Base-by-base conservation (phyloP, 169 alveolate genomes). In the Plasmodium ovale region DNA sequence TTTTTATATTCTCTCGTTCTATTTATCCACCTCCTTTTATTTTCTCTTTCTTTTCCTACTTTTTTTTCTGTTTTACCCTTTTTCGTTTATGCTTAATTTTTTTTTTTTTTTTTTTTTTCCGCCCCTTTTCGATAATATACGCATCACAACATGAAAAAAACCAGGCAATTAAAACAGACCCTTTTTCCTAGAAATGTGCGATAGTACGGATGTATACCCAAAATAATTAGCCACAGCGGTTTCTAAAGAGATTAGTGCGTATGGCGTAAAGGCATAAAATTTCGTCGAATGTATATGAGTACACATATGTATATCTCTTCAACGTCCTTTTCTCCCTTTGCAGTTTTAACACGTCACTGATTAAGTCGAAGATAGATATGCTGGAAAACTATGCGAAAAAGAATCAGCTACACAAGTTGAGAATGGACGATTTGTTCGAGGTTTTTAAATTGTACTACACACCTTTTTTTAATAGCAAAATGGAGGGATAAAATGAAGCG, bases 351-450 rank as follows among this genome's bases (percentile, higher is more conserved):
- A 85, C 91, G 7, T 71, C 91, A 23, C 31, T 85, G 47, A 85
- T 85, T 64, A 85, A 85, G 64, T 68, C 91, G 23, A 85, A 85
- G 62, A 85, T 85, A 54, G 91, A 69, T 51, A 39, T 49, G 19
- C 44, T 85, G 7, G 91, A 85, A 58, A 85, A 85, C 51, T 85
- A 85, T 49, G 91, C 91, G 31, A 85, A 85, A 72, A 85, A 85
- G 35, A 85, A 85, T 37, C 87, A 85, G 67, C 21, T 85, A 42
- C 91, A 85, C 49, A 85, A 69, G 58, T 35, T 85, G 44, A 59
- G 87, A 47, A 85, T 67, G 87, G 73, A 67, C 49, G 60, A 70
- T 25, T 49, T 85, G 14, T 85, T 85, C 64, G 91, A 85, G 27
- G 91, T 85, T 21, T 60, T 85, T 60, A 85, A 85, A 85, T 53